Evolutionary conservation across 2,329 filamentous ascomycete genomes (phyloP), one percentile per base, ranked within the genome.

Genomic region (Torrubiella hemipterigena): DNA sequence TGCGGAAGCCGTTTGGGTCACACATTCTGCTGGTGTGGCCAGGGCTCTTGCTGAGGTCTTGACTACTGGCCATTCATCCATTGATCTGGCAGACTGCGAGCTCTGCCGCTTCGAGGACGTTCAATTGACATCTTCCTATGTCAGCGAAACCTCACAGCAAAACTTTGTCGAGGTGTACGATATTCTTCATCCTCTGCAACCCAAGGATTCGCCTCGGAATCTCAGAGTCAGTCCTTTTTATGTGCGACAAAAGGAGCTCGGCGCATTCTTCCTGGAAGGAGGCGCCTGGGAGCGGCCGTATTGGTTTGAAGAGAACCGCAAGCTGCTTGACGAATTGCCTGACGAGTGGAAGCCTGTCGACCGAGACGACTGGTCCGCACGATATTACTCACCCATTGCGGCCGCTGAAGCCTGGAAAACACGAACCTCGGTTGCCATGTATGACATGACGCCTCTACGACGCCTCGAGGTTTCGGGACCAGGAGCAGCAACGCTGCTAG

Each of bases 141-240:
- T 77, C 31, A 56, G 48, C 16, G 71, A 77, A 50, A 77, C 73
- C 0, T 68, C 66, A 0, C 58, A 65, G 27, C 70, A 73, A 43
- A 74, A 72, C 40, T 78, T 78, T 30, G 63, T 71, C 16, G 73
- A 78, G 39, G 63, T 78, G 2, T 78, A 78, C 51, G 73, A 77
- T 37, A 75, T 78, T 23, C 38, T 77, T 0, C 73, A 78, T 35
- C 73, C 73, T 0, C 55, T 73, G 1, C 68, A 73, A 31, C 73
- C 70, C 0, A 63, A 63, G 17, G 55, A 64, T 0, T 73, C 67
- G 0, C 73, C 72, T 0, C 65, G 74, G 1, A 66, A 72, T 35
- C 55, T 78, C 3, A 67, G 73, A 6, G 51, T 68, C 11, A 75
- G 67, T 38, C 72, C 73, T 0, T 78, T 77, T 45, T 56, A 73